Base-by-base conservation (phyloP, 805 yeast genomes). In the Metschnikowia sp. region DNA sequence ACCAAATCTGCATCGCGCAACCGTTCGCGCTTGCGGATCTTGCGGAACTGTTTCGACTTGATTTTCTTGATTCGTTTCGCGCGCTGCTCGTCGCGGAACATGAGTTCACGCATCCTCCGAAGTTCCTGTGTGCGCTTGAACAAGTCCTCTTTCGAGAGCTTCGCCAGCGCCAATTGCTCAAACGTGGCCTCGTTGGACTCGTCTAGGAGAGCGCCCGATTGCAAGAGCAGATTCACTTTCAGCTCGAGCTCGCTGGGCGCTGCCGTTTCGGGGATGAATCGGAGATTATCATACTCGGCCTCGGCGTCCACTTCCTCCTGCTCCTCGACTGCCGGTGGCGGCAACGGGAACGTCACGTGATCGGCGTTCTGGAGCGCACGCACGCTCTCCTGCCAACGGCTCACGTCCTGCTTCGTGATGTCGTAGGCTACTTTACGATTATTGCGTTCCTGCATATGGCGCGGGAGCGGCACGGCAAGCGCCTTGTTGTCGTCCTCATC, bases 11-110 rank as follows among this genome's bases (percentile, higher is more conserved):
- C 76, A 57, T 85, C 85, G 53, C 81, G 82, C 54, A 85, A 66
- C 54, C 87, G 70, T 64, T 91, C 97, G 65, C 84, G 87, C 78
- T 91, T 89, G 60, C 87, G 83, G 44, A 91, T 85, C 63, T 86
- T 85, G 58, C 88, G 87, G 68, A 83, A 94, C 1, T 89, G 78
- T 68, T 92, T 94, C 34, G 97, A 89, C 66, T 94, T 94, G 66
- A 94, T 94, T 71, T 92, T 94, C 73, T 92, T 92, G 60, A 94
- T 77, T 58, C 99, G 79, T 66, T 81, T 90, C 9, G 98, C 91
- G 60, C 88, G 84, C 61, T 84, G 80, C 70, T 92, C 97, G 59
- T 92, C 97, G 59, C 98, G 78, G 72, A 90, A 94, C 96, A 92
- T 88, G 53, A 92, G 78, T 63, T 94, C 99, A 54, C 99, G 79